Conservation (phyloP, 176 grass and related monocot genomes). For the Triticum timopheevii region DNA sequence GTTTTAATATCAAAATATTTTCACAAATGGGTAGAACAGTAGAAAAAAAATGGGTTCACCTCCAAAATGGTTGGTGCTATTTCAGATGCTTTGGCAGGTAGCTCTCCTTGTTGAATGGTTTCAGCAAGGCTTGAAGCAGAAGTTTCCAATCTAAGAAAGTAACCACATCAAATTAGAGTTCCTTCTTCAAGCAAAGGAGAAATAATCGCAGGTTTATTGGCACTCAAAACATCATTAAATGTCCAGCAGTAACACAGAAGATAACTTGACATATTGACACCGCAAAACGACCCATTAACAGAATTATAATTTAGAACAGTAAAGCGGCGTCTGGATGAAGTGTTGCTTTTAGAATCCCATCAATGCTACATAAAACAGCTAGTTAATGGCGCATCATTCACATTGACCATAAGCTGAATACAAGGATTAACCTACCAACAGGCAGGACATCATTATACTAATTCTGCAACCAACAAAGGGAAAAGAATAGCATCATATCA, state of each 20-base stretch:
- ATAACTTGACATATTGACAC: constrained; percentile 12
- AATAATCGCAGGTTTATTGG: not conserved
- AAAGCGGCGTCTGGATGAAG: not conserved
- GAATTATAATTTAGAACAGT: not conserved
- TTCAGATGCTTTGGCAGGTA: constrained; percentile 72
- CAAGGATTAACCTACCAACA: not conserved
- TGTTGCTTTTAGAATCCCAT: not conserved
- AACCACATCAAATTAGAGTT: not conserved
- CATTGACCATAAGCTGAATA: not conserved
- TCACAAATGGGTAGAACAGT: constrained; percentile 10
- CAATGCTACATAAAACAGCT: not conserved
- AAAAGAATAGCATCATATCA: not conserved
- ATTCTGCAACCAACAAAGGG: not conserved
- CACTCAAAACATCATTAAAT: not conserved
- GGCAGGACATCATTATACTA: not conserved
- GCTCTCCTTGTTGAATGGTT: constrained; percentile 81
- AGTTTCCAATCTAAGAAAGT: constrained; percentile 73
- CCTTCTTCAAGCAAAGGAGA: constrained; percentile 20
- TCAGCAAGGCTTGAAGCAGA: constrained; percentile 86
- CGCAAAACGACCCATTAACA: constrained; percentile 5
- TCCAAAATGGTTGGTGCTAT: constrained; percentile 90
- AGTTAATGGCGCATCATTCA: not conserved
- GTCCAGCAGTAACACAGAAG: not conserved
- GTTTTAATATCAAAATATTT: constrained; percentile 31
- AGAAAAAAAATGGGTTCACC: constrained; percentile 40